These are phyloP conservation scores for Noccaea caerulescens DNA, from an alignment of 345 rosid genomes.

Conservation along the genomic window DNA sequence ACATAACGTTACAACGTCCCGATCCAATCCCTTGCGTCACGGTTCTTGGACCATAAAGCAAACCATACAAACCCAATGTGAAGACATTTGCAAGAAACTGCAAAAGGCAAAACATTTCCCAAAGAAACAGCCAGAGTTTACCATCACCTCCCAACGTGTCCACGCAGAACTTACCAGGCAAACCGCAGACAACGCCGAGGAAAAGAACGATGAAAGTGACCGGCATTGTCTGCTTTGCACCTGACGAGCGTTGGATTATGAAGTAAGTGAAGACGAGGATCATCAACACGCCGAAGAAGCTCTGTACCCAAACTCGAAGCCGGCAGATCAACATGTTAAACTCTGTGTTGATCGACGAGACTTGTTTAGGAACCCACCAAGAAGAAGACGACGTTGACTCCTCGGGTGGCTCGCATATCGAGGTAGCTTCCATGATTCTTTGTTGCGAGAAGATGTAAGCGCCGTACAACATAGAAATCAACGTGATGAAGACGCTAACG, in stretches of 20 bases:
- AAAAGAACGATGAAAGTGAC: constrained; percentile 67
- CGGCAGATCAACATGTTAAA: constrained; percentile 57
- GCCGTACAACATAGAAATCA: constrained; percentile 58
- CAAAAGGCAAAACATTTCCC: constrained; percentile 71
- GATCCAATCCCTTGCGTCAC: constrained; percentile 38
- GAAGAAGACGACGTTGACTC: constrained; percentile 51
- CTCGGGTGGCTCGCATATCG: constrained; percentile 63
- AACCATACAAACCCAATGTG: constrained; percentile 48
- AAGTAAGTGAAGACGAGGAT: constrained; percentile 57
- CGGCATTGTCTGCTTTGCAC: constrained; percentile 71
- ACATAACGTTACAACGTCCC: background rate
- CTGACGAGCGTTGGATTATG: constrained; percentile 66
- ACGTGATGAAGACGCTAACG: constrained; percentile 70
- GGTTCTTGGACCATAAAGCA: constrained; percentile 60
- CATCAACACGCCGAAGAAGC: constrained; percentile 71
- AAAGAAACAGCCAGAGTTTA: constrained; percentile 64
- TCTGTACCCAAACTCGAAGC: constrained; percentile 59
- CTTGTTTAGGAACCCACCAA: constrained; percentile 75
- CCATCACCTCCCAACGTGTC: constrained; percentile 89
- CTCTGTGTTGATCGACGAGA: constrained; percentile 60
- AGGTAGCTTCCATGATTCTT: constrained; percentile 73
- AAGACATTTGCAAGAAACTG: constrained; percentile 65
- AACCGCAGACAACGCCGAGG: constrained; percentile 71
- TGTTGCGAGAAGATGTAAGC: constrained; percentile 64
- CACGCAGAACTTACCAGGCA: constrained; percentile 76